Conservation (phyloP, 805 yeast species). For the Groenewaldozyma salmanticensis region DNA sequence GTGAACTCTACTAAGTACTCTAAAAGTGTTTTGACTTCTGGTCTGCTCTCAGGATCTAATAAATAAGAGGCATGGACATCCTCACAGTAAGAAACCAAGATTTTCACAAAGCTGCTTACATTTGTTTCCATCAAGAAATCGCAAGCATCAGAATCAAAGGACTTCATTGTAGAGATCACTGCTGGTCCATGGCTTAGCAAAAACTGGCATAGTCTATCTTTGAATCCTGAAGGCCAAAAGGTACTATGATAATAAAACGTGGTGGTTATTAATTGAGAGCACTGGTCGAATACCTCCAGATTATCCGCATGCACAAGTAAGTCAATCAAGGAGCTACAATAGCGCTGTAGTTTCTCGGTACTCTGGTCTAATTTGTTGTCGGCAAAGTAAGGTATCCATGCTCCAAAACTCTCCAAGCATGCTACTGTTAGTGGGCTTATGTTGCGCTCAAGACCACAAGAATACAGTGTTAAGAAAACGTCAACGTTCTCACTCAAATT, state of each 20-base stretch:
- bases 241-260: slow-evolving; percentile 7
- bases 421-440: background rate
- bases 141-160: background rate
- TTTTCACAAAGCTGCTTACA: slow-evolving; percentile 8
- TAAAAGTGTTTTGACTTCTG: slow-evolving; percentile 2
- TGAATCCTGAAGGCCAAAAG: slow-evolving; percentile 12
- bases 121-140: slow-evolving; percentile 7
- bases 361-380: background rate
- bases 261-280: slow-evolving; percentile 12
- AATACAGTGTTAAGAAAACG: background rate
- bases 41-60: slow-evolving; percentile 3
- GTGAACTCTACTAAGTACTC: slow-evolving; percentile 9
- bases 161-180: slow-evolving; percentile 1
- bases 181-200: slow-evolving; percentile 2
- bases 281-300: slow-evolving; percentile 9
- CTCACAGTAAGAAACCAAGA: slow-evolving; percentile 9
- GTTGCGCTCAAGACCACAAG: background rate
- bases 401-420: background rate
- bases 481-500: background rate
- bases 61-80: slow-evolving; percentile 1
- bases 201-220: slow-evolving; percentile 4
- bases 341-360: background rate
- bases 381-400: slow-evolving; percentile 3
- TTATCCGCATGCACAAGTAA: slow-evolving; percentile 8
- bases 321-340: no score